Percentiles rank a stretch among this genome's conserved stretches.
These are phyloP conservation scores for Myochromella boudieri DNA, from an alignment of 768 basidiomycete genomes.

Conservation along the genomic window DNA sequence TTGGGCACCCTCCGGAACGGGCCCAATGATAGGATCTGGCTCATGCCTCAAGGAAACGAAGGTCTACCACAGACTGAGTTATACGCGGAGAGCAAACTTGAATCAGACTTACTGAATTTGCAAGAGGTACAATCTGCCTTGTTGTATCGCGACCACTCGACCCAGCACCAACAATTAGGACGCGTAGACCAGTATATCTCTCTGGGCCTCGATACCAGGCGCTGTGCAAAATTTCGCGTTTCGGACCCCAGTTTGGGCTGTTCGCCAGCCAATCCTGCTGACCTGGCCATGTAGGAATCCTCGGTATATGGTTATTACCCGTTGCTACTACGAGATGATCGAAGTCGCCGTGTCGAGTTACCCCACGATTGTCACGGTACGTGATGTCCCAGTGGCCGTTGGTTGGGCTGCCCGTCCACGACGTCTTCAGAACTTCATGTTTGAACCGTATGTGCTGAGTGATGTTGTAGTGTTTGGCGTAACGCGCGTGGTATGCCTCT, in stretches of 20 bases:
- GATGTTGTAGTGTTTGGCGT: conserved; percentile 39
- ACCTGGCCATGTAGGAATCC: conserved; percentile 43
- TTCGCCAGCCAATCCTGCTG: conserved; percentile 47
- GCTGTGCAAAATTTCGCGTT: conserved; percentile 48
- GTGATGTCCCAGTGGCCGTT: conserved; percentile 40
- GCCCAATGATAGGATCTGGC: conserved; percentile 12
- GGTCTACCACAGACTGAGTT: conserved; percentile 14
- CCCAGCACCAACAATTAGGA: conserved; percentile 46
- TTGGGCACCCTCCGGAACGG: conserved; percentile 22
- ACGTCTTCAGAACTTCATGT: conserved; percentile 39
- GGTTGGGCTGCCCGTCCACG: conserved; percentile 39
- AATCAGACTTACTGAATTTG: conserved; percentile 36
- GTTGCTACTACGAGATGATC: conserved; percentile 57
- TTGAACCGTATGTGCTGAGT: conserved; percentile 38
- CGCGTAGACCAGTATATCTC: conserved; percentile 37
- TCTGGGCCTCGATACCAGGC: conserved; percentile 52
- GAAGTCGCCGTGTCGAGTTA: conserved; percentile 27
- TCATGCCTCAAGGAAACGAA: conserved; percentile 33
- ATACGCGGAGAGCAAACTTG: not conserved
- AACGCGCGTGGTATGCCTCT: conserved; percentile 45
- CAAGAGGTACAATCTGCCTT: conserved; percentile 37
- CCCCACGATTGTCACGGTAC: conserved; percentile 24
- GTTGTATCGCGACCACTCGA: conserved; percentile 51
- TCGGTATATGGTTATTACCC: conserved; percentile 57
- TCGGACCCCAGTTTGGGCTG: conserved; percentile 9